Base-by-base conservation (phyloP, 2,329 filamentous ascomycete genomes). In the Phialophora macrospora region DNA sequence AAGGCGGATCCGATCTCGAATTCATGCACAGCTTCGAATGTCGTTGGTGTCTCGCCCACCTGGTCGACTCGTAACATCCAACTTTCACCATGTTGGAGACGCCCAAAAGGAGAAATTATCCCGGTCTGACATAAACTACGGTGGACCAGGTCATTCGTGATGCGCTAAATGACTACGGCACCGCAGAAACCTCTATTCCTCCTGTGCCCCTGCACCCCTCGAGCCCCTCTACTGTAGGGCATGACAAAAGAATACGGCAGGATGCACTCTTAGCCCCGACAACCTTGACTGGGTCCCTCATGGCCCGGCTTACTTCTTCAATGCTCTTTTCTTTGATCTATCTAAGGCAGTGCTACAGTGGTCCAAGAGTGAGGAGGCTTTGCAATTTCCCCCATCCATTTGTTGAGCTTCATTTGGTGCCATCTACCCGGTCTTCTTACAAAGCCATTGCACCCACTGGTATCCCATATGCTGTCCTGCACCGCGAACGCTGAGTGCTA, bases 1-100 rank as follows among this genome's bases (percentile, higher is more conserved):
- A 44, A 20, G 54, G 58, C 48, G 20, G 22, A 14, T 28, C 49
- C 22, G n/a, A 59, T 63, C 48, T 46, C 46, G 38, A 44, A 65
- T 64, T 69, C 67, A 69, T 67, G 55, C 65, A 69, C 62, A 61
- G 20, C 7, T 22, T 51, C 9, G 48, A 51, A 26, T 11, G 22
- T 28, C 8, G 48, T 44, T 44, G 48, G 48, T 51, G 48, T 51
- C 20, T 49, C 48, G 22, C 48, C 20, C 48, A 28, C 48, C 24
- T 51, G 24, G 48, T 51, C 48, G 14, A 51, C 24, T 22, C 22
- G 48, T 26, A 51, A 51, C 4, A 26, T 22, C 48, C 48, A 51
- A 26, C 24, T 24, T 22, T 22, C 9, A 51, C 12, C 20, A 20
- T 17, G 17, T n/a, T 44, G 38, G 14, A 44, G 38, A n/a, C 14